Percentiles rank a stretch among this genome's conserved stretches.
phyloP scores from a whole-genome alignment of 371 early-diverging fungal genomes.

The Mycotypha africana region DNA sequence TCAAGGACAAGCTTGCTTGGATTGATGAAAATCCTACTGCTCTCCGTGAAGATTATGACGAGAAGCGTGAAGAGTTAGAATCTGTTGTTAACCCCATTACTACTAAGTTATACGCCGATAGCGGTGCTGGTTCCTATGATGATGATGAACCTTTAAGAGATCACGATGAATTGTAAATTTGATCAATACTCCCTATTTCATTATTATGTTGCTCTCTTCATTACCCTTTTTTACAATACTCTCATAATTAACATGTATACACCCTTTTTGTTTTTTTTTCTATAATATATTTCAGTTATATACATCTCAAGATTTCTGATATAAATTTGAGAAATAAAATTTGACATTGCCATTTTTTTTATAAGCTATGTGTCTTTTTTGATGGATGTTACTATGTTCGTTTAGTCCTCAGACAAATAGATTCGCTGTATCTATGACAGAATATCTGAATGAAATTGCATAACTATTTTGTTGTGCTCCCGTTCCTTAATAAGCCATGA shows the following conservation, averaged over 20 bases:
- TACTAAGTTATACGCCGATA: slow-evolving; percentile 71
- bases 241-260: slow-evolving; percentile 8
- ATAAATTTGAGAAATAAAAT: not conserved
- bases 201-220: slow-evolving; percentile 3
- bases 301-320: not conserved
- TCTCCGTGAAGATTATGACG: slow-evolving; percentile 74
- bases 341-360: too few relatives aligned
- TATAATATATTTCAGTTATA: not conserved
- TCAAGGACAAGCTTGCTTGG: slow-evolving; percentile 81
- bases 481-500: too few relatives aligned
- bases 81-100: slow-evolving; percentile 85
- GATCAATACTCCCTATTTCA: slow-evolving; percentile 4
- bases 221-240: too few relatives aligned
- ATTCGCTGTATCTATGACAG: too few relatives aligned
- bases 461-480: too few relatives aligned
- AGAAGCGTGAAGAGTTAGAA: slow-evolving; percentile 82
- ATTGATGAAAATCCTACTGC: slow-evolving; percentile 69
- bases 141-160: slow-evolving; percentile 61
- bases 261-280: slow-evolving; percentile 8
- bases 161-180: slow-evolving; percentile 72
- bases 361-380: too few relatives aligned
- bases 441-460: too few relatives aligned
- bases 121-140: slow-evolving; percentile 45
- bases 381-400: too few relatives aligned
- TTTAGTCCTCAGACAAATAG: too few relatives aligned